Evolutionary conservation across 1,139 yeast species (phyloP), one percentile per base, ranked within the genome.

Genomic region (Yamadazyma oceani): DNA sequence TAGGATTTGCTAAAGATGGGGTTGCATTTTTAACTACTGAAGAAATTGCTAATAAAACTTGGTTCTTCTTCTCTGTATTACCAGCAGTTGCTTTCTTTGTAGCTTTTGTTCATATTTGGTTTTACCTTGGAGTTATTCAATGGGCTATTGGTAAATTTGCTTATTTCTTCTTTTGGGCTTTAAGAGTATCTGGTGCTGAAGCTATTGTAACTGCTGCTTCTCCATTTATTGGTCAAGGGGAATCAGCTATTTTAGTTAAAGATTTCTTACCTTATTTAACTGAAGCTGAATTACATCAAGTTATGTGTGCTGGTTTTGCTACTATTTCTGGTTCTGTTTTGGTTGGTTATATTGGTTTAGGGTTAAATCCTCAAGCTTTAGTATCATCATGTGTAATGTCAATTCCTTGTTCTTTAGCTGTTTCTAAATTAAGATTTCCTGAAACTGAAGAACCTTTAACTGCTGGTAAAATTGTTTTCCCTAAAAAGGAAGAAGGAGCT

Each of bases 361-460:
- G 86, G 31, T 69, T 80, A 48, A 78, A 77, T 48, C 72, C 85
- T 2, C 83, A 79, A 54, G 85, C 85, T 6, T 66, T 80, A 50
- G 78, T 80, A 17, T 75, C 83, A 15, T 76, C 84, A 19, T 80
- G 85, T 68, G 82, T 80, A 43, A 80, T 80, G 86, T 79, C 85
- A 2, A 80, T 80, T 54, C 86, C 86, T 5, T 82, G 83, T 22
- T 75, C 84, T 8, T 63, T 80, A 43, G 83, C 85, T 8, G 75
- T 79, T 17, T 78, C 85, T 13, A 80, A 80, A 54, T 65, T 80
- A 48, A 70, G 85, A 57, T 67, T 62, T 48, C 86, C 86, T 12
- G 86, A 80, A 54, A 70, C 77, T 14, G 85, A 80, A 49, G 70
- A 64, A 42, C 71, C 85, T 2, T 50, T 79, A 30, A 72, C 85